Percentiles rank a stretch among this genome's conserved stretches.
phyloP scores from a whole-genome alignment of 2,329 filamentous ascomycete genomes.

The Diaporthe batatas region DNA sequence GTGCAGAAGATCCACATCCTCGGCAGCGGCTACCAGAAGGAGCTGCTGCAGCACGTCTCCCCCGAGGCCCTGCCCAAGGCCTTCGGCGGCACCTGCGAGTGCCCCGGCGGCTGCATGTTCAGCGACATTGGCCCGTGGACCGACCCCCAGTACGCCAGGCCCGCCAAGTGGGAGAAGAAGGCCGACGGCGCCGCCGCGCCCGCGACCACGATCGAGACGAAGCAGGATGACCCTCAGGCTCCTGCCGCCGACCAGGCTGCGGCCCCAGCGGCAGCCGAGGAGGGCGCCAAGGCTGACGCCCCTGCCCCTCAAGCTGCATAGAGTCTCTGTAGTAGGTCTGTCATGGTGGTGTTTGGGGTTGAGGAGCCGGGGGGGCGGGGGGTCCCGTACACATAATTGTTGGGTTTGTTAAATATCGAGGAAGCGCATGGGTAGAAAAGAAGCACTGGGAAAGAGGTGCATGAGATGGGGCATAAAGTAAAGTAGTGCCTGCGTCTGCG shows the following conservation, averaged over 20 bases:
- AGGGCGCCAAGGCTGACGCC: slow-evolving; percentile 53
- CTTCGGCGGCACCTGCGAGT: slow-evolving; percentile 88
- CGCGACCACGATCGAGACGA: slow-evolving; percentile 47
- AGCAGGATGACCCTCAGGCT: slow-evolving; percentile 52
- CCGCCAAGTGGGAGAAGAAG: slow-evolving; percentile 74
- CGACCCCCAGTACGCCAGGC: slow-evolving; percentile 75
- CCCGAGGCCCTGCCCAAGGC: slow-evolving; percentile 89
- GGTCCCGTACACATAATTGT: slow-evolving; percentile 14
- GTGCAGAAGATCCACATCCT: slow-evolving; percentile 96
- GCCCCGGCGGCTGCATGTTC: slow-evolving; percentile 83
- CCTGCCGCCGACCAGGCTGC: slow-evolving; percentile 46
- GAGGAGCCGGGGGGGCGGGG: neutral
- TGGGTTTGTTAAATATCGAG: slow-evolving; percentile 29
- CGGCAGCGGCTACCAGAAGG: slow-evolving; percentile 83
- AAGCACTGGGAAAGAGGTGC: slow-evolving; percentile 27
- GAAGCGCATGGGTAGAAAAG: slow-evolving; percentile 24
- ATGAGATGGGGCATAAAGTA: slow-evolving; percentile 28
- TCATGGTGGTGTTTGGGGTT: slow-evolving; percentile 15
- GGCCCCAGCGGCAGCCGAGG: slow-evolving; percentile 51
- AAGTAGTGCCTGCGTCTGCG: slow-evolving; percentile 23
- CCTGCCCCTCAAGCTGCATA: slow-evolving; percentile 51
- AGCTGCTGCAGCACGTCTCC: slow-evolving; percentile 87
- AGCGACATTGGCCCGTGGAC: slow-evolving; percentile 94
- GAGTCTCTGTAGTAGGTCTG: slow-evolving; percentile 43
- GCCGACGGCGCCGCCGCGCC: slow-evolving; percentile 48